Percentiles rank a stretch among this genome's conserved stretches.
These are phyloP conservation scores for Flagelloscypha sp. DNA, from an alignment of 768 basidiomycete species.

Conservation along the genomic window DNA sequence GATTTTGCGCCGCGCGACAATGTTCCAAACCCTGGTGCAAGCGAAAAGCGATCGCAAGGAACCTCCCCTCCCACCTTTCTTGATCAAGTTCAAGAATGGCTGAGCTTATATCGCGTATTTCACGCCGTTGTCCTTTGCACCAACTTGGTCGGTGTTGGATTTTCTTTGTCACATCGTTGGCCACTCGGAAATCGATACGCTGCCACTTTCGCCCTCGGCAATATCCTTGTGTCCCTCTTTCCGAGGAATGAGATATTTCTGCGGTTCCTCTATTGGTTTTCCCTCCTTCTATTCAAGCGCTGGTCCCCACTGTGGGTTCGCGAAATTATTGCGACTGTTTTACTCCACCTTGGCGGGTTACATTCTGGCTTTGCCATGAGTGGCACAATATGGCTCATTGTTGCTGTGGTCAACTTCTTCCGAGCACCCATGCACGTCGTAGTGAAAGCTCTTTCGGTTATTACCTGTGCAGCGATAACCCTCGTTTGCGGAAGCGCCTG, in stretches of 20 bases:
- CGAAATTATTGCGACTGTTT: neutral
- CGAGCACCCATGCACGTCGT: constrained; percentile 42
- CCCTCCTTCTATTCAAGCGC: neutral
- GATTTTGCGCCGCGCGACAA: constrained; percentile 10
- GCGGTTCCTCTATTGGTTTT: neutral
- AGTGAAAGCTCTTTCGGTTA: constrained; percentile 51
- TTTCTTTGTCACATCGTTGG: neutral
- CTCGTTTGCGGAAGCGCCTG: constrained; percentile 58
- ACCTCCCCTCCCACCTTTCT: neutral
- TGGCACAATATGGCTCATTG: constrained; percentile 61
- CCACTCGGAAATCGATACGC: neutral
- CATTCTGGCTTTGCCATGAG: constrained; percentile 71
- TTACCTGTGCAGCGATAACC: constrained; percentile 49
- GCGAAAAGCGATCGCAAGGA: constrained; percentile 21
- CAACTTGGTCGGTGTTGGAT: neutral
- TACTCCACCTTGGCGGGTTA: constrained; percentile 65
- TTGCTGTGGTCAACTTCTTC: constrained; percentile 53
- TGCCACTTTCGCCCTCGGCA: neutral
- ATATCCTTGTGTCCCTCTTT: neutral
- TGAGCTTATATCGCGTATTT: neutral
- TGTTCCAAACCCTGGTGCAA: constrained; percentile 17
- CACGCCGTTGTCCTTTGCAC: neutral
- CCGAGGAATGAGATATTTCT: neutral
- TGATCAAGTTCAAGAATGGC: constrained; percentile 2
- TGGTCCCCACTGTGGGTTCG: neutral